A percentile compares a stretch with the other conserved stretches of the same genome.
Evolutionary conservation across 2,329 filamentous ascomycete genomes (phyloP).

Genomic region (Chalaropsis thielavioides): DNA sequence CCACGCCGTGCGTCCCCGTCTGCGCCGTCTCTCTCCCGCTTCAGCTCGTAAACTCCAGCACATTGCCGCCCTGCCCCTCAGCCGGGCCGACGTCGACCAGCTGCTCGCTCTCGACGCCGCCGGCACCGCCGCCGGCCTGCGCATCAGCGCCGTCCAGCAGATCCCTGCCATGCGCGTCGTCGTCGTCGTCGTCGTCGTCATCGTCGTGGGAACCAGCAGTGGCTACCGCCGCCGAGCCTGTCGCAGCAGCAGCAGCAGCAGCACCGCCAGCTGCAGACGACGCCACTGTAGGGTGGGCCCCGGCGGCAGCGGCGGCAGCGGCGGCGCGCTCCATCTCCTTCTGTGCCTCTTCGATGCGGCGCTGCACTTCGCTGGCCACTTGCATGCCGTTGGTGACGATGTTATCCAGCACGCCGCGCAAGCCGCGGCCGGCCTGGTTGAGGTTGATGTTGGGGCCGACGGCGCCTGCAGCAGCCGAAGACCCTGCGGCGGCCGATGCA

Average conservation of each 20-base stretch:
- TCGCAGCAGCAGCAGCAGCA: neutral
- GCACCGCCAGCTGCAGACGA: neutral
- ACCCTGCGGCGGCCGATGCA: conserved; percentile 17
- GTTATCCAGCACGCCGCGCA: conserved; percentile 87
- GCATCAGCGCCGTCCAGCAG: conserved; percentile 62
- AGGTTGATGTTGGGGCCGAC: conserved; percentile 26
- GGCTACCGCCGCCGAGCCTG: conserved; percentile 35
- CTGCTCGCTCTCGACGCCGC: conserved; percentile 10
- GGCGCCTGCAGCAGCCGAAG: neutral
- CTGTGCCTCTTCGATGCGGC: conserved; percentile 91
- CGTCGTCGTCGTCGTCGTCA: conserved; percentile 39
- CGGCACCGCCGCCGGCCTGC: conserved; percentile 37
- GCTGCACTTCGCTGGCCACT: conserved; percentile 79
- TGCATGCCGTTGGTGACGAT: conserved; percentile 97
- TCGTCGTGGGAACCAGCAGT: conserved; percentile 39
- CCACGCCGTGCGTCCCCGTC: neutral
- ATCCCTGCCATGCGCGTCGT: conserved; percentile 50
- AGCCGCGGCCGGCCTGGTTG: conserved; percentile 48
- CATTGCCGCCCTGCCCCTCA: neutral
- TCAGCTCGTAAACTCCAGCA: conserved; percentile 16
- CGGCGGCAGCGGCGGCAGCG: conserved; percentile 46
- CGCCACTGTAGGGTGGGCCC: conserved; percentile 31
- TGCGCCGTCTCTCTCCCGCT: neutral
- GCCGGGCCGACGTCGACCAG: conserved; percentile 9
- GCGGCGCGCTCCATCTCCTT: conserved; percentile 73